Base-by-base conservation (phyloP, 306 rosid species). In the Hylodesmum podocarpum region DNA sequence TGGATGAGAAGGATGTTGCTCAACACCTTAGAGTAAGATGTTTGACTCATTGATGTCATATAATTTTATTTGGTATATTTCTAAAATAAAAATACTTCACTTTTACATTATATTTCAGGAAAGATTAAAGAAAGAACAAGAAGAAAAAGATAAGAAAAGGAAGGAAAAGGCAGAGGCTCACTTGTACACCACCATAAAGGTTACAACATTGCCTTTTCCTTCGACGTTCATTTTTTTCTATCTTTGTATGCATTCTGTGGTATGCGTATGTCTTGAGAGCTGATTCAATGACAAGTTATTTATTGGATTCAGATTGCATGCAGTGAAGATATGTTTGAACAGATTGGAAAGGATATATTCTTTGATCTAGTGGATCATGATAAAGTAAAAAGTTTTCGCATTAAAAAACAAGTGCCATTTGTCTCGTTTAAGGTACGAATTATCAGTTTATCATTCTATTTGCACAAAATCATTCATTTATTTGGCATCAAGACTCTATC, bases 341-440 rank as follows among this genome's bases (percentile, higher is more conserved):
- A 58, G 65, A 58, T 58, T 58, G 65, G 65, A 58, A 14, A 28
- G 21, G 39, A 58, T 28, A 7, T 27, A 58, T 58, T 28, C 18
- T 58, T 58, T 58, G 65, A 58, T 58, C 65, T 58, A 58, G 65
- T 58, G 4, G 65, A 58, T 58, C 65, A 58, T 58, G 65, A 58
- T 28, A 58, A 58, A 58, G 65, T 28, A 14, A 2, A 36, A n/a
- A 58, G 65, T 58, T 13, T 58, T 15, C 65, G 39, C 65, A 28
- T 58, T 28, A 6, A 14, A 58, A 58, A 58, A 58, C 39, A 6
- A 58, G 3, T 58, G 65, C 65, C 65, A 58, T 58, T 58, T 58
- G 28, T 28, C 39, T 6, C 3, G 12, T 31, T 58, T 58, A 28
- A 58, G 65, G 65, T 58, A 58, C 28, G 39, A 14, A 6, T 22